Base-by-base conservation (phyloP, 129 eudicot genomes). In the Flaveria trinervia region DNA sequence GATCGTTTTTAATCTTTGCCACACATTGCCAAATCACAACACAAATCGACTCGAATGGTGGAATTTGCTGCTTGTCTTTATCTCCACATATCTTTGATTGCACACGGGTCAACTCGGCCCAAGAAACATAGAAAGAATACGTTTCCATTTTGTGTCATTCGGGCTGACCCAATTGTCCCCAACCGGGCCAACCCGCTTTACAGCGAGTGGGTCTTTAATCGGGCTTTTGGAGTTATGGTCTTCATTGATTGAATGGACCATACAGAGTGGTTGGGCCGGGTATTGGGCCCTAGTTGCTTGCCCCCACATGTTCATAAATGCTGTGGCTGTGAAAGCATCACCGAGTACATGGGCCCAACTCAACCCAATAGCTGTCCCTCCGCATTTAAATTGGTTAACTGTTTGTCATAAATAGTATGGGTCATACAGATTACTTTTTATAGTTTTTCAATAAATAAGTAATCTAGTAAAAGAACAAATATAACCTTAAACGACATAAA, bases 341-440 rank as follows among this genome's bases (percentile, higher is more conserved):
- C 98, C 98, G 5, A 92, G 87, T 9, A 89, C 85, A 78, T 92
- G 98, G 50, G 98, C 86, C 93, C 91, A 87, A 16, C 94, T 90
- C 17, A 92, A 39, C 30, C 98, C 96, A 65, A 92, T 57, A 1
- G 98, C 66, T 5, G 77, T 56, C 30, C 93, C 98, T 55, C 96
- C 98, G 69, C 98, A 89, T 78, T 77, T 85, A 69, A 92, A 87
- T 72, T 85, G 2, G 98, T 92, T 62, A 85, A 25, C 98, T 92
- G 88, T 45, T 45, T 45, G 49, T 45, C 39, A 33, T 33, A 45
- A 45, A 45, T 45, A 45, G 1, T 45, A 11, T 9, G 14, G 49
- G 14, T 45, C 13, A 45, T 2, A 45, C 9, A 45, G 3, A 8
- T 67, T 67, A 55, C 48, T 64, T 64, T 62, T 11, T 45, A 8